Base-by-base conservation (phyloP, 345 rosid genomes). In the Melaleuca quinquenervia region DNA sequence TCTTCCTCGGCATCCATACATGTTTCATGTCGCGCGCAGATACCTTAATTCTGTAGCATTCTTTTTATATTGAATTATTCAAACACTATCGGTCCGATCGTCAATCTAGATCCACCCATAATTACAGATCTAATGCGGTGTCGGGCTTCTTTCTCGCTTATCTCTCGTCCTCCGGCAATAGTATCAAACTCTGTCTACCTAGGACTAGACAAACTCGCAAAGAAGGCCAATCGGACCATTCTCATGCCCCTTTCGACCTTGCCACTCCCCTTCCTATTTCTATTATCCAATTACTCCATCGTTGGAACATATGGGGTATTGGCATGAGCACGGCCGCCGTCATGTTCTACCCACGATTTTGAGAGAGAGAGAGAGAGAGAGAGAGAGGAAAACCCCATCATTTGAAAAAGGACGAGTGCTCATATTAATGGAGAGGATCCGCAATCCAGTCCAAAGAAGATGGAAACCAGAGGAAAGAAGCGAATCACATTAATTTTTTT, bases 11-110 rank as follows among this genome's bases (percentile, higher is more conserved):
- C 21, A 32, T 9, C 12, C 4, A 20, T 12, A 11, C 13, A 70
- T 18, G 0, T 32, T 70, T 32, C 9, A 20, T 0, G 48, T 70
- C 26, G 24, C 3, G 8, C 9, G 48, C 0, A 9, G 0, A 32
- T 70, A 70, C 26, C 48, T 36, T 18, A 70, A 32, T 70, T 18
- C 3, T 1, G 8, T 36, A 36, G 78, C 16, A 3, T 2, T 18
- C 8, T 64, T 18, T 9, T 6, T 70, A 8, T 8, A 18, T 70
- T 13, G 18, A 18, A 6, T 32, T 2, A 32, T 36, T 1, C 3
- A 7, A 8, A 5, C 3, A 5, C 13, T 11, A 4, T 18, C 8
- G 2, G 18, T 70, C 78, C 9, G 36, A 18, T 32, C 11, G 1
- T 36, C 78, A 18, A 70, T 20, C 7, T 36, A 70, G 26, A 70